Base-by-base conservation (phyloP, 768 basidiomycete species). In the Russula sp. region DNA sequence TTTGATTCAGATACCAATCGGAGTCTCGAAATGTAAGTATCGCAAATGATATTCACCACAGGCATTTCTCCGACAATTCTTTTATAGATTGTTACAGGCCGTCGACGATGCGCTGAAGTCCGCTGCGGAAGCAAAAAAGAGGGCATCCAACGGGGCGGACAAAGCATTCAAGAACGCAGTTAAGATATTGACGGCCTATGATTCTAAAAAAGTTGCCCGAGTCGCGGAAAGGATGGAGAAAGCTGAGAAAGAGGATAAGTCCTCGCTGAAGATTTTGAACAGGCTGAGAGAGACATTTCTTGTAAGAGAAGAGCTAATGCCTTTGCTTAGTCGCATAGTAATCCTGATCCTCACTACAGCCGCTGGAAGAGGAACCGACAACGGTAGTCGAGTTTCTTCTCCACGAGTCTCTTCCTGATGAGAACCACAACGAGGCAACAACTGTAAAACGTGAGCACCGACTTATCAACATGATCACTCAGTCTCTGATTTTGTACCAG, bases 381-480 rank as follows among this genome's bases (percentile, higher is more conserved):
- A 60, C 22, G n/a, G 53, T 56, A 18, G 53, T 42, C 26, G 24
- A 42, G 8, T 59, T 64, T 38, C 34, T 49, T 42, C 8, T 64
- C 22, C 53, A 26, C 36, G 20, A 57, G 8, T 64, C 63, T 11
- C 63, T 50, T 5, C 26, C 48, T 26, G 53, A 64, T 24, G 2
- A 1, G 1, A 14, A 3, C 0, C 58, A 53, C 14, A 5, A 16
- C 2, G 4, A 50, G 18, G 53, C 55, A 22, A 11, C 28, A n/a
- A n/a, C n/a, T n/a, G n/a, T n/a, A n/a, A n/a, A n/a, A 28, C 63
- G 63, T 64, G n/a, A 64, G 63, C 11, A 2, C n/a, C 30, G 8
- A 48, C 10, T 18, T 36, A 4, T 26, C 26, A 8, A 46, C 16
- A 2, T 13, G 2, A 22, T n/a, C n/a, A n/a, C 28, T 34, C 10